Base-by-base conservation (phyloP, 2,329 filamentous ascomycete genomes). In the Fusarium sp. region DNA sequence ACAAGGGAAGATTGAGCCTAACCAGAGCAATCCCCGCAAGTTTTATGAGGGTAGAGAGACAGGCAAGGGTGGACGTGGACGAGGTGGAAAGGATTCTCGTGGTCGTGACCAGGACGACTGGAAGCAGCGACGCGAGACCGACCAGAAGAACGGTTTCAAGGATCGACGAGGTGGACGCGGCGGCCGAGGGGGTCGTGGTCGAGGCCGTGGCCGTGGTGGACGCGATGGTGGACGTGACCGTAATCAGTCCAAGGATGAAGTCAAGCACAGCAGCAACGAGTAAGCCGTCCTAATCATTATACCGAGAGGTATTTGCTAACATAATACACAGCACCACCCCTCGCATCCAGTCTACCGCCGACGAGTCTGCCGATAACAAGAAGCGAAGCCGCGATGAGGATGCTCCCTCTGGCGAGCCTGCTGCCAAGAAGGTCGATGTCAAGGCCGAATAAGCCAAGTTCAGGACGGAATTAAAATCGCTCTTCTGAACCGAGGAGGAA, bases 1-100 rank as follows among this genome's bases (percentile, higher is more conserved):
- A 76, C 88, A 90, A 48, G 93, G 94, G 68, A 90, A 90, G 79
- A 85, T 94, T 54, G 85, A 90, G 80, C 89, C 92, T 70, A 90
- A 85, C 77, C 81, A 80, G 54, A 81, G 78, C 71, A 79, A 79
- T 22, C 78, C 79, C 54, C 83, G 83, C 73, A 82, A 81, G 69
- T 89, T 89, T 78, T 89, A 82, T 70, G 87, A 89, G 79, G 87
- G 87, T 65, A 82, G 78, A 66, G 83, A 84, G 38, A 64, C 67
- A 45, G 80, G 82, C 48, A 82, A 82, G 38, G 81, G 82, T 36
- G 81, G 82, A 34, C 83, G 85, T n/a, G 82, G 82, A 50, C 79
- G 80, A 28, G 82, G 82, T 47, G 78, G 81, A 58, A 79, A 79
- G 65, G 78, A 80, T 59, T 81, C 80, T 62, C 82, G 84, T 36